Percentiles rank a stretch among this genome's conserved stretches.
Conservation (phyloP, 106 monocot genomes). For the Dendrobium catenatum region DNA sequence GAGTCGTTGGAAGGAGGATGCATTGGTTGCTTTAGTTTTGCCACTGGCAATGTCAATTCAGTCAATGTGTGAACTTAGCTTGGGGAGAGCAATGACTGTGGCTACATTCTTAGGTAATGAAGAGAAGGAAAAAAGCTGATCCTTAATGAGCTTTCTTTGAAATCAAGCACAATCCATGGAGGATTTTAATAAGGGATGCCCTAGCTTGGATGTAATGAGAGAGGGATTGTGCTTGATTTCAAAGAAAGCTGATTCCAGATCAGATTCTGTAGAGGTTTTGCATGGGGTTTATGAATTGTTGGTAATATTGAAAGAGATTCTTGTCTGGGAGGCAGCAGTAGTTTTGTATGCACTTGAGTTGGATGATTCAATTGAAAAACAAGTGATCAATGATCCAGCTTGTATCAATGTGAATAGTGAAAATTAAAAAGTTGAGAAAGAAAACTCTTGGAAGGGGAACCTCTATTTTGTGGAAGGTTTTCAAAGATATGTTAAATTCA, state of each 20-base stretch:
- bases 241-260: constrained; percentile 14
- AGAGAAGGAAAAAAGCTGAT: constrained; percentile 16
- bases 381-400: constrained; percentile 1
- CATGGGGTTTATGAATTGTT: constrained; percentile 34
- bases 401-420: constrained; percentile 31
- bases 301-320: constrained; percentile 46
- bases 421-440: constrained; percentile 57
- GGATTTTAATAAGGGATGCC: constrained; percentile 24
- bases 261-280: constrained; percentile 30
- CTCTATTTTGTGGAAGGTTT: constrained; percentile 48
- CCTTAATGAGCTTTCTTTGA: neutral
- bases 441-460: constrained; percentile 71
- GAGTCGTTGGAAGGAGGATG: constrained; percentile 36
- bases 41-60: constrained; percentile 34
- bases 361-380: constrained; percentile 71
- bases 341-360: constrained; percentile 62
- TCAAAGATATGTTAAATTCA: constrained; percentile 22
- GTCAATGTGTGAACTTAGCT: constrained; percentile 39
- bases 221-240: constrained; percentile 23
- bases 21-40: constrained; percentile 28
- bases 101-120: constrained; percentile 25
- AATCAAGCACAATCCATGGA: neutral
- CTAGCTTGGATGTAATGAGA: constrained; percentile 26
- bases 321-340: constrained; percentile 84
- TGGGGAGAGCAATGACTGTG: constrained; percentile 33